Conservation (phyloP, 345 rosid genomes). For the Salix viminalis region DNA sequence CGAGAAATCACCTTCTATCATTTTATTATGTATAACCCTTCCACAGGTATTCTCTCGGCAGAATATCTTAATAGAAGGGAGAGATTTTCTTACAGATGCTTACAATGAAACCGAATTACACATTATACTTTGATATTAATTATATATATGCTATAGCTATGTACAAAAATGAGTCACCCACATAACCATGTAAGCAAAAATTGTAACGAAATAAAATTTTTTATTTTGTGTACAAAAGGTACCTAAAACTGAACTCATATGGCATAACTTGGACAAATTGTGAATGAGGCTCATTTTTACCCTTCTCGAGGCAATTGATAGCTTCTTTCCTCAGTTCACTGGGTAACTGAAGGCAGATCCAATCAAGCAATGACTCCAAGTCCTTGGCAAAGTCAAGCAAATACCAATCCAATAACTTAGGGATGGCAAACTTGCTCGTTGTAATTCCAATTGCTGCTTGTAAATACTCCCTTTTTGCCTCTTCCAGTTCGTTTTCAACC, state of each 20-base stretch:
- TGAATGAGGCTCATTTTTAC: conserved; percentile 38
- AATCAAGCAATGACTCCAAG: conserved; percentile 68
- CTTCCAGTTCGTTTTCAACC: conserved; percentile 63
- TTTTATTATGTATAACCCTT: neutral
- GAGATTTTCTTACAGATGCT: neutral
- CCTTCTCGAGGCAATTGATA: conserved; percentile 56
- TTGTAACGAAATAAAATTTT: conserved; percentile 3
- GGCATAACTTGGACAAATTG: conserved; percentile 55
- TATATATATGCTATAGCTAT: conserved; percentile 19
- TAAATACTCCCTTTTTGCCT: conserved; percentile 67
- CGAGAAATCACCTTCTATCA: neutral
- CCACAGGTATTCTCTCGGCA: neutral
- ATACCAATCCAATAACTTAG: conserved; percentile 78
- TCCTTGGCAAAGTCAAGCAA: conserved; percentile 82
- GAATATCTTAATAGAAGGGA: neutral
- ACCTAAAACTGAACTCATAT: conserved; percentile 73
- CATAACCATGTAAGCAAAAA: conserved; percentile 3
- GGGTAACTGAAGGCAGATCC: conserved; percentile 85
- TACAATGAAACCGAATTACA: conserved; percentile 16
- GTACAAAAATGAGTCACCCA: conserved; percentile 23
- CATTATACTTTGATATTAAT: conserved; percentile 11
- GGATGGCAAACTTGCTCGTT: conserved; percentile 48
- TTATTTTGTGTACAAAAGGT: conserved; percentile 44
- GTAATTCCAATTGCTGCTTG: conserved; percentile 74
- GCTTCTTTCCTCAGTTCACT: conserved; percentile 67